phyloP scores from a whole-genome alignment of 495 filamentous ascomycete species.

The Neurospora tetrasperma region DNA sequence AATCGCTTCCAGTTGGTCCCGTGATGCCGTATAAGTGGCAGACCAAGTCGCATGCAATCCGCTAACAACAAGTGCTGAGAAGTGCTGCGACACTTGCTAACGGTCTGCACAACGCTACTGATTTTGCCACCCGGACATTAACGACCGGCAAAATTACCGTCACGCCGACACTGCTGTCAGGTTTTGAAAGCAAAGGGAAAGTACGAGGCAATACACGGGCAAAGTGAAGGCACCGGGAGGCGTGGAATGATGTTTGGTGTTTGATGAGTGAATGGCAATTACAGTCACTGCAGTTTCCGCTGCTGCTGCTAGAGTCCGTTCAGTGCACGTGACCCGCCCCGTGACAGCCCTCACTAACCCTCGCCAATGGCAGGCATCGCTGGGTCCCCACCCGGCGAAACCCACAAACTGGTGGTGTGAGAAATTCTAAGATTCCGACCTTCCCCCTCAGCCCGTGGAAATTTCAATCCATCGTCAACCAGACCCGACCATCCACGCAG shows the following conservation, averaged over 20 bases:
- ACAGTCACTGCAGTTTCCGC: neutral
- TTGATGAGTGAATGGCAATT: neutral
- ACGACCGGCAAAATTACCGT: neutral
- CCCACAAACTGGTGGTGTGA: conserved; percentile 29
- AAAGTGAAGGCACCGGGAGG: neutral
- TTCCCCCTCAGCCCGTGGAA: conserved; percentile 28
- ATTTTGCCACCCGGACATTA: neutral
- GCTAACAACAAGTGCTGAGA: neutral
- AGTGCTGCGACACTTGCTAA: neutral
- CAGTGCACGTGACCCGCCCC: conserved; percentile 11
- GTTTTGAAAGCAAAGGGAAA: neutral
- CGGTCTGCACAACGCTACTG: neutral
- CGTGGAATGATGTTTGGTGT: neutral
- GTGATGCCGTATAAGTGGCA: neutral
- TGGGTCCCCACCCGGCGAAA: conserved; percentile 18
- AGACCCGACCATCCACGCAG: conserved; percentile 33
- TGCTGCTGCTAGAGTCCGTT: neutral
- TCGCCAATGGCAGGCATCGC: conserved; percentile 21
- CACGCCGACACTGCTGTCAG: neutral
- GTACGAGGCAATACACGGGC: neutral
- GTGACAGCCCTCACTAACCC: conserved; percentile 20
- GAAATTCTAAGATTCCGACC: conserved; percentile 27
- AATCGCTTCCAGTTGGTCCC: neutral
- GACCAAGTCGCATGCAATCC: neutral
- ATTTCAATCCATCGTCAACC: conserved; percentile 33